Base-by-base conservation (phyloP, 306 rosid genomes). In the Pterocarpus santalinus region DNA sequence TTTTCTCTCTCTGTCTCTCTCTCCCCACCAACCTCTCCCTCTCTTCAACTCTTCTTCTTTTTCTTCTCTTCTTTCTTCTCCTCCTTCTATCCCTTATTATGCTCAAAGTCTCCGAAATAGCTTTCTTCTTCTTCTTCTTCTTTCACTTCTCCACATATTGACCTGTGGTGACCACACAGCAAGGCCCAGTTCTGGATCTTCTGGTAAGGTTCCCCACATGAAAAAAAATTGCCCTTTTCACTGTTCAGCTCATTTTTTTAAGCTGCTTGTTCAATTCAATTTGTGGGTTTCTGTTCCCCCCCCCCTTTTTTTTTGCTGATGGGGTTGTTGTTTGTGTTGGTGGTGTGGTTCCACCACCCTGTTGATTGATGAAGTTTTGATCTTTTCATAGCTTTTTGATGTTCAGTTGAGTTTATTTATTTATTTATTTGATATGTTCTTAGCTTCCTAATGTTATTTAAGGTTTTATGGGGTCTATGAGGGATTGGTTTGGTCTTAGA, bases 171-270 rank as follows among this genome's bases (percentile, higher is more conserved):
- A 14, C 52, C 33, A 15, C 51, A 3, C 60, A 64, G 8, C 36
- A 49, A 81, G 6, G 77, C 78, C 78, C 53, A 44, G 32, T 77
- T 78, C 79, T 77, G 34, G 66, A 87, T 78, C 72, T 56, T 69
- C 73, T 57, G 80, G 90, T 87, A 84, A 32, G 77, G 1, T 22
- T 66, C 35, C 10, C 47, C 52, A 5, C 61, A 5, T 28, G 17
- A 14, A 47, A 13, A 1, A 62, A 34, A 1, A 4, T 65, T 0
- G 0, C 9, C 8, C 15, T 76, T 76, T 76, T 47, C 3, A 7
- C 8, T 77, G 0, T 77, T 65, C 55, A 32, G 0, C 51, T 65
- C 9, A 8, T 30, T 73, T 15, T 11, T 72, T 1, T 4, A 30
- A 17, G 8, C 5, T 72, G 36, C 36, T 77, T 67, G 34, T 0